Evolutionary conservation across 352 stramenopile genomes (phyloP), one percentile per base, ranked within the genome.

Genomic region (Phytophthora ramorum): DNA sequence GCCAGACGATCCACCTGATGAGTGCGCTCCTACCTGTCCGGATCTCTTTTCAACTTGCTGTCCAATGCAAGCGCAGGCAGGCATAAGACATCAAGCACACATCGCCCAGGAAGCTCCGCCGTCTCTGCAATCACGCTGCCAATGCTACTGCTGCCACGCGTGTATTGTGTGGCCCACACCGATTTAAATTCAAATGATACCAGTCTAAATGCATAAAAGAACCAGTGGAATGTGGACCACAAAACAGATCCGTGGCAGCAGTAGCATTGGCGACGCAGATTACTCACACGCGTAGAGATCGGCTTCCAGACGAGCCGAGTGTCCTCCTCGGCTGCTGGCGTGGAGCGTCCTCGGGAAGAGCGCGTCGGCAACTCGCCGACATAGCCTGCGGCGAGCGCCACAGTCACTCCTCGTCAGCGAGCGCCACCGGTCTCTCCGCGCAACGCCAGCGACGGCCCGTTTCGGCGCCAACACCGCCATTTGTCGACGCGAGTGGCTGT

Each of bases 41-140:
- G 53, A 73, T 73, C 69, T 76, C 58, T 68, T 69, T 50, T 69
- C 45, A 53, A 58, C 49, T 63, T 73, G 52, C 34, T 46, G 37
- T 37, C 56, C 41, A 62, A 61, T 66, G 30, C 62, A 71, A 71
- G 61, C 62, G 30, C 44, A 48, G 63, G 37, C 40, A 16, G 17
- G 44, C 61, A 68, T 62, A 63, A 68, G 67, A 34, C 61, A 63
- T 68, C 49, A 67, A 48, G 38, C n/a, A 45, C 50, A 54, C 54
- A 67, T 43, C 58, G 20, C 32, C 19, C 20, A 22, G 28, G 53
- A 53, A 54, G 19, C 58, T 63, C 35, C 54, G 41, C 20, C 41
- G 54, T 66, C 68, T 75, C 62, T 72, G 63, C 67, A 75, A 75
- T 75, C 26, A 7, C 26, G 26, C 26, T 8, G 26, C 22, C 22